A percentile compares a stretch with the other conserved stretches of the same genome.
Conservation (phyloP, 805 yeast species). For the Hanseniaspora mollemarum region DNA sequence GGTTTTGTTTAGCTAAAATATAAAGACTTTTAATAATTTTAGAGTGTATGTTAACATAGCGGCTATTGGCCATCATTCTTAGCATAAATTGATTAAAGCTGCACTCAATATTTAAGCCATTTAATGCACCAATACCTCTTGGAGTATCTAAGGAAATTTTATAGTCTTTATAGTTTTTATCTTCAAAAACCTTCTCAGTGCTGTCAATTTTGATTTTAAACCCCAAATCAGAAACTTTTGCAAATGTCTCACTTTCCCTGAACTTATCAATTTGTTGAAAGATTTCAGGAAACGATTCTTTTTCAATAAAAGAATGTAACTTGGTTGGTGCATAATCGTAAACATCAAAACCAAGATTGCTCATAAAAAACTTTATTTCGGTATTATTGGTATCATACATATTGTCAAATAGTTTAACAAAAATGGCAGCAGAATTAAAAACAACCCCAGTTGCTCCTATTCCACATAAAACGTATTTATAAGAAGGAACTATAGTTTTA, state of each 20-base stretch:
- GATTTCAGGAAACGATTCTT: neutral
- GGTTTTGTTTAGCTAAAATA: neutral
- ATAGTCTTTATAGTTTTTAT: neutral
- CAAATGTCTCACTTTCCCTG: constrained; percentile 1
- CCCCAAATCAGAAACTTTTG: neutral
- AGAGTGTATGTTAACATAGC: constrained; percentile 5
- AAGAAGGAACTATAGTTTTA: neutral
- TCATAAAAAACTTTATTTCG: neutral
- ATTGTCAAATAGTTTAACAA: constrained; percentile 4
- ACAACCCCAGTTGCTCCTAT: constrained; percentile 7
- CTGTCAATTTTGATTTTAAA: constrained; percentile 4
- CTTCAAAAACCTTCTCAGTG: neutral
- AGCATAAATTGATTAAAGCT: neutral
- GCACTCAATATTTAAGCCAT: neutral
- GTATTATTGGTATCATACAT: neutral
- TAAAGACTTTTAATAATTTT: neutral
- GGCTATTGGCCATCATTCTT: constrained; percentile 11
- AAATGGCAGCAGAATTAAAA: constrained; percentile 1
- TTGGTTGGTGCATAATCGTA: neutral
- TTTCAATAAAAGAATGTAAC: neutral
- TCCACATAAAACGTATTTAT: constrained; percentile 9
- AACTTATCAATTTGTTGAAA: constrained; percentile 7
- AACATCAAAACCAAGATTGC: constrained; percentile 1
- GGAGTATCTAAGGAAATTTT: neutral
- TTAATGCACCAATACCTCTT: neutral